Evolutionary conservation across 495 filamentous ascomycete genomes (phyloP), one percentile per base, ranked within the genome.

Genomic region (Trichocladium uniseriatum): DNA sequence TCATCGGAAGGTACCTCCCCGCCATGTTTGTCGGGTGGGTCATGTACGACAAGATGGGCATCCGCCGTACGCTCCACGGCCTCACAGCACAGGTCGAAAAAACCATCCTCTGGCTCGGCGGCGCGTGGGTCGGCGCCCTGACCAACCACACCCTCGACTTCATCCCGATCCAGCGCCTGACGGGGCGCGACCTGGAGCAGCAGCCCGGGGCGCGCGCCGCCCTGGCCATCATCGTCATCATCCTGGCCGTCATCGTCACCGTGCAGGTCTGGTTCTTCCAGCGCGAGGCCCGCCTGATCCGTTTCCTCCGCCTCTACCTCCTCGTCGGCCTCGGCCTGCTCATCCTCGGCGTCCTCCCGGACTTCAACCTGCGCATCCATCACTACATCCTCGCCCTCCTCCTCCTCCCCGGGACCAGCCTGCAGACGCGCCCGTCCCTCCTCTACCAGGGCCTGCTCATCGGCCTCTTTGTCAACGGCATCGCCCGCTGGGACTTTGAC

Each of bases 401-500:
- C 2, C 76, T 97, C 0, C 79, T 95, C 13, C 89, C 87, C 0
- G 88, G 88, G 0, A 95, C 90, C 0, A 79, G 80, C 36, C 77
- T 95, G 42, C 87, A 91, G 47, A 95, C 84, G 3, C 77, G 91
- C 0, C 82, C 84, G 0, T 81, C 79, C 0, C 64, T 95, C 13
- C 63, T 92, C 8, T 95, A 87, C 52, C 89, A 94, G 58, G 91
- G 91, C 3, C 65, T 97, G n/a, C 69, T 97, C 1, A 62, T 97
- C 6, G 91, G 91, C 13, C 71, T 97, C 0, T 95, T 95, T 65
- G 79, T 94, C 67, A 95, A 97, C 59, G 91, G 91, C 15, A 79
- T 89, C 51, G 90, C 89, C 11, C 75, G 91, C 14, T 97, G 91
- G 91, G 91, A 89, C 11, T 97, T 94, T 56, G 90, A 89, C 41